Conservation (phyloP, 129 eudicot species). For the Oenanthe sinensis region DNA sequence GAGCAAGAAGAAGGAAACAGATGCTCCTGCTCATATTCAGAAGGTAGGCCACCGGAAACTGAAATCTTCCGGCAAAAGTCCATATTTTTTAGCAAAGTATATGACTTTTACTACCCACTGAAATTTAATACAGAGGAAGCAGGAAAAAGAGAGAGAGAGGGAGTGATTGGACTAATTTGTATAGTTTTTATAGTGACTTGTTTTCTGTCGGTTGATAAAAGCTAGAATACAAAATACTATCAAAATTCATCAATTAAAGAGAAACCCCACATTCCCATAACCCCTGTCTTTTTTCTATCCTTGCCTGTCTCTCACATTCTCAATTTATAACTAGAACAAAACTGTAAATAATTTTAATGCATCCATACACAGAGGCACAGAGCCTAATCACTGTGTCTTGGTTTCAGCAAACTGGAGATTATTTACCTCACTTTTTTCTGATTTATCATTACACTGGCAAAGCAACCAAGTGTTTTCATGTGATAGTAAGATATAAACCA, state of each 20-base stretch:
- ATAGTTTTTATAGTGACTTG: background rate
- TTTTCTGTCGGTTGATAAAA: conserved; percentile 44
- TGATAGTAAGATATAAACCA: no score
- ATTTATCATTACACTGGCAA: background rate
- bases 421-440: conserved; percentile 1
- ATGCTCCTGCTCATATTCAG: conserved; percentile 33
- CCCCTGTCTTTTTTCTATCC: background rate
- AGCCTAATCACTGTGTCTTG: conserved; percentile 1
- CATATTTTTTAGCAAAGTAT: conserved; percentile 12
- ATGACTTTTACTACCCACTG: conserved; percentile 1
- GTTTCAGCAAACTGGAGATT: conserved; percentile 7
- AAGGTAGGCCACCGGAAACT: conserved; percentile 32
- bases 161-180: background rate
- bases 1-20: conserved; percentile 21
- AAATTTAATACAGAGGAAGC: background rate
- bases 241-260: conserved; percentile 23
- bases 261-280: conserved; percentile 14
- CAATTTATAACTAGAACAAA: conserved; percentile 4
- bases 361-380: background rate
- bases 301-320: background rate
- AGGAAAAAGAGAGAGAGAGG: background rate
- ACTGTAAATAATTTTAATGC: background rate
- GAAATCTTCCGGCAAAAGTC: conserved; percentile 37
- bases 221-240: conserved; percentile 13
- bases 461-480: background rate